Evolutionary conservation across 106 monocot species (phyloP).

Genomic region (Allium sativum): DNA sequence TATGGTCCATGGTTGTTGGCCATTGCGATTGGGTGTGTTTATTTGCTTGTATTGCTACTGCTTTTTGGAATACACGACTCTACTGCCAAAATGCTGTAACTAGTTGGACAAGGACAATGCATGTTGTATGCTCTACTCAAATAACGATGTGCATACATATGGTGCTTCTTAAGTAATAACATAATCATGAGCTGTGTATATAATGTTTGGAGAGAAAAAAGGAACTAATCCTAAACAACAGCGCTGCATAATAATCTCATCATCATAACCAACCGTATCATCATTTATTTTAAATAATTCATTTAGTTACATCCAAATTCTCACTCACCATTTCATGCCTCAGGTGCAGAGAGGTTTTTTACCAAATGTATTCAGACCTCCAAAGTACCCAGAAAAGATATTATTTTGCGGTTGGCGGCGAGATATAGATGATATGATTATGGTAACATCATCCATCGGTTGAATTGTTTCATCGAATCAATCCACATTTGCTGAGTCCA

Average conservation of each 20-base stretch:
- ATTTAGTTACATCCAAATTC: not conserved
- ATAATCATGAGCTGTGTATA: no score
- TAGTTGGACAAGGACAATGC: not conserved
- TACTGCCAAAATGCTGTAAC: not conserved
- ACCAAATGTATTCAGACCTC: constrained; percentile 47
- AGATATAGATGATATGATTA: constrained; percentile 97
- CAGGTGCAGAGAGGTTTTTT: constrained; percentile 50
- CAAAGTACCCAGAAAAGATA: constrained; percentile 87
- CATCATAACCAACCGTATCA: no score
- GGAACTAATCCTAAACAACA: no score
- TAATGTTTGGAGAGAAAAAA: no score
- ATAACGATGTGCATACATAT: no score
- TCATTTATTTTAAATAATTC: no score
- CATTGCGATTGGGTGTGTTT: not conserved
- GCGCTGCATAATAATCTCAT: no score
- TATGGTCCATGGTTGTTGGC: no score
- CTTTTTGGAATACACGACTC: no score
- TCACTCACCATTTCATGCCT: constrained; percentile 6
- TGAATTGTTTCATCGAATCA: not conserved
- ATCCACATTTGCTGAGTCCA: not conserved
- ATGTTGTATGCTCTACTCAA: not conserved
- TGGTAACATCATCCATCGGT: constrained; percentile 30
- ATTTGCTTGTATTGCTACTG: not conserved
- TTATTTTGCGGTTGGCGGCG: constrained; percentile 96
- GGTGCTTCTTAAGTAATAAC: no score